Evolutionary conservation across 2,329 filamentous ascomycete genomes (phyloP), one percentile per base, ranked within the genome.

Genomic region (Didymella pinodella): DNA sequence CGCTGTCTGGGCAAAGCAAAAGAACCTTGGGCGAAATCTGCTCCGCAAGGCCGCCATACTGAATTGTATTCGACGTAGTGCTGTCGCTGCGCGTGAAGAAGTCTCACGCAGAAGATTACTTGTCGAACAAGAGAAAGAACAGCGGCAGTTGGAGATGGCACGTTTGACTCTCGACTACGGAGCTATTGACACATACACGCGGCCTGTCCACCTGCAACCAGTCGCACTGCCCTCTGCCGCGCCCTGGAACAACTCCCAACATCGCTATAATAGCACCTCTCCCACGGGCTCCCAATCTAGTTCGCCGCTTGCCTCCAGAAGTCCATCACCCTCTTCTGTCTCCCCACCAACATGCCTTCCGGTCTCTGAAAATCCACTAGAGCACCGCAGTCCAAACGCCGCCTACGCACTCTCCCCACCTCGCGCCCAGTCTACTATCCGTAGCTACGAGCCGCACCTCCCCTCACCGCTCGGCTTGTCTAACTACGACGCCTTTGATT

Each of bases 1-100:
- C 55, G 74, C 79, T 1, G 69, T 82, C 11, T 81, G 79, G 78
- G 76, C 76, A n/a, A 81, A 77, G 52, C 81, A 83, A 38, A 80
- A 78, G 53, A 77, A 80, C 1, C 77, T 83, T 18, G 79, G 82
- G 29, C 71, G 75, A 12, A 82, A 84, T n/a, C 77, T 86, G 26
- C 78, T 91, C 14, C 81, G 88, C 25, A 87, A 89, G 48, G 87
- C 85, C 20, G 88, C 88, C 6, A 85, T 90, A 56, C 80, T 90
- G 72, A 91, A 91, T 67, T 76, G 84, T 10, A 79, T 88, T 8
- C 79, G 86, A 18, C 77, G 80, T 57, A 78, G 81, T 56, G 64
- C 63, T 16, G 57, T 70, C 4, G 36, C 57, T 25, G 55, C 69
- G n/a, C 63, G 64, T 45, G 64, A 68, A 44, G 62, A 61, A 4